These are phyloP conservation scores for Tricholoma hemisulphureum DNA, from an alignment of 768 basidiomycete species.

Conservation along the genomic window DNA sequence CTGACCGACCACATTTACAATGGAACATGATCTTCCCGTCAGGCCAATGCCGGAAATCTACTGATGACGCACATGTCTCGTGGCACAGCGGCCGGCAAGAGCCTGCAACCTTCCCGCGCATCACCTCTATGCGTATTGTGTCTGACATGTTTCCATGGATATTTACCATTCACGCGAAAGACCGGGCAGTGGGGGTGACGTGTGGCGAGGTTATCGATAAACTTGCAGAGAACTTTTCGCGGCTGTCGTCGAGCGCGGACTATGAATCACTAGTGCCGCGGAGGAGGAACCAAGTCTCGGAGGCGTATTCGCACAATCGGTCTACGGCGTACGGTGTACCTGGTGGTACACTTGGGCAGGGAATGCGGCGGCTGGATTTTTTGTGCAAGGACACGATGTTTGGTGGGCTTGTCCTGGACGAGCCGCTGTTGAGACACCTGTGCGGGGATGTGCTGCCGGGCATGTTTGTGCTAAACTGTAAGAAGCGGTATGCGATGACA, in stretches of 20 bases:
- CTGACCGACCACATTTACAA: constrained; percentile 50
- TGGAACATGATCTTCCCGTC: constrained; percentile 77
- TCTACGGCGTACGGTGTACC: constrained; percentile 63
- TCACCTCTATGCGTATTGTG: constrained; percentile 51
- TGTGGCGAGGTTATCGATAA: constrained; percentile 65
- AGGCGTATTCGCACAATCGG: constrained; percentile 64
- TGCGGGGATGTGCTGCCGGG: constrained; percentile 54
- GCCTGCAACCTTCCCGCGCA: constrained; percentile 65
- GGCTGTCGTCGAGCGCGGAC: constrained; percentile 50
- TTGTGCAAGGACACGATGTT: constrained; percentile 57
- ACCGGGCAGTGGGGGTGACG: constrained; percentile 53
- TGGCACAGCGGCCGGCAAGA: constrained; percentile 66
- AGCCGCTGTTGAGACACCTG: constrained; percentile 39
- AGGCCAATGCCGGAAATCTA: constrained; percentile 58
- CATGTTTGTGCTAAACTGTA: constrained; percentile 58
- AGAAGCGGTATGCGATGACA: constrained; percentile 45
- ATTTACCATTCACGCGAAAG: constrained; percentile 45
- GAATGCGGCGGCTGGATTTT: constrained; percentile 68
- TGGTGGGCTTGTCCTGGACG: constrained; percentile 56
- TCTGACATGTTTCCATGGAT: constrained; percentile 56
- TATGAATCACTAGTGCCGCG: constrained; percentile 39
- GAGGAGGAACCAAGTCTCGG: constrained; percentile 43
- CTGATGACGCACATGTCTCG: constrained; percentile 55
- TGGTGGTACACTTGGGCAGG: constrained; percentile 62
- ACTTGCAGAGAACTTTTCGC: constrained; percentile 50